phyloP scores from a whole-genome alignment of 768 basidiomycete species.

The Cubamyces sp. region DNA sequence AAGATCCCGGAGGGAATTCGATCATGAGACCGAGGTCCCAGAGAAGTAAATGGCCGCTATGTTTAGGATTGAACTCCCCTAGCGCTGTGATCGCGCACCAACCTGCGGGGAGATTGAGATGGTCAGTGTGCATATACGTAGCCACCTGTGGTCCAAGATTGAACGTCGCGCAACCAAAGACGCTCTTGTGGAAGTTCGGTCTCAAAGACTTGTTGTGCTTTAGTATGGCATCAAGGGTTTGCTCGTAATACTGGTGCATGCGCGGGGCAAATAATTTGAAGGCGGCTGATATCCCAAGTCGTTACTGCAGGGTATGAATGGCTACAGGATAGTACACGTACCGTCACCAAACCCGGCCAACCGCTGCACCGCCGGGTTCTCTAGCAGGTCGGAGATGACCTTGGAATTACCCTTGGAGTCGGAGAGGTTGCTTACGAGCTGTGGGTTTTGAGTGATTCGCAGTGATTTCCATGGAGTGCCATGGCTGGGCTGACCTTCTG shows the following conservation, averaged over 20 bases:
- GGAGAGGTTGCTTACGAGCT: not conserved
- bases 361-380: not conserved
- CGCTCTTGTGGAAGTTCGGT: slow-evolving; percentile 34
- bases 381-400: not conserved
- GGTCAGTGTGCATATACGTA: slow-evolving; percentile 32
- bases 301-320: not conserved
- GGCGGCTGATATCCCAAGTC: not conserved
- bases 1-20: slow-evolving; percentile 32
- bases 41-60: slow-evolving; percentile 39
- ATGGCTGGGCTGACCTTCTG: slow-evolving; percentile 21
- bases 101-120: slow-evolving; percentile 37
- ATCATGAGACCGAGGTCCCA: slow-evolving; percentile 33
- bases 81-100: slow-evolving; percentile 38
- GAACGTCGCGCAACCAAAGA: slow-evolving; percentile 35
- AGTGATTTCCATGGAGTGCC: not conserved
- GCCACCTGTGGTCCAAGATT: slow-evolving; percentile 34
- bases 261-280: not conserved
- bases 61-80: slow-evolving; percentile 34
- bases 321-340: not conserved
- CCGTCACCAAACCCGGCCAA: not conserved
- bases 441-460: too few species aligned
- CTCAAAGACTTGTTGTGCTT: not conserved
- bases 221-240: not conserved
- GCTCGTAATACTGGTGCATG: not conserved
- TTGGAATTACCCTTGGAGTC: not conserved